phyloP scores from a whole-genome alignment of 345 rosid species.

The Arabidopsis arenosa region DNA sequence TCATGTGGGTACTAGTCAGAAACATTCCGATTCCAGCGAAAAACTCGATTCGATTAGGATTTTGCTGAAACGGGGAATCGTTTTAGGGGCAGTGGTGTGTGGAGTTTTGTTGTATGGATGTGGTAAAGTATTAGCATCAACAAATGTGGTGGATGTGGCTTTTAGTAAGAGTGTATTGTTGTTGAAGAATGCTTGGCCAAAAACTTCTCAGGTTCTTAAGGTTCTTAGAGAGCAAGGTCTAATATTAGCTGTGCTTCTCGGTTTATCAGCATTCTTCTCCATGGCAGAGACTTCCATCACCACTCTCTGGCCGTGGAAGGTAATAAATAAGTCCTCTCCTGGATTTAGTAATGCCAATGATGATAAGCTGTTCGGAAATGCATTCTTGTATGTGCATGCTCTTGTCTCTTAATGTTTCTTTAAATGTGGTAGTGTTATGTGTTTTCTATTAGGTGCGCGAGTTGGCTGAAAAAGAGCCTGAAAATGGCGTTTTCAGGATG shows the following conservation, averaged over 20 bases:
- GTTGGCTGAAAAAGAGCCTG: constrained; percentile 87
- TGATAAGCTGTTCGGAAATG: not conserved
- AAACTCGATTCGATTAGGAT: constrained; percentile 45
- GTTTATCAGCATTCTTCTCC: constrained; percentile 78
- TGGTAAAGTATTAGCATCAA: constrained; percentile 62
- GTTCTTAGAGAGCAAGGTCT: constrained; percentile 78
- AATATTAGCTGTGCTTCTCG: constrained; percentile 64
- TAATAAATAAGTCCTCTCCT: constrained; percentile 6
- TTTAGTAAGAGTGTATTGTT: constrained; percentile 56
- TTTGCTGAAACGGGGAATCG: constrained; percentile 51
- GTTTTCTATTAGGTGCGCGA: constrained; percentile 64
- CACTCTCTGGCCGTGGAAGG: constrained; percentile 92
- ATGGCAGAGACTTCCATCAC: constrained; percentile 93
- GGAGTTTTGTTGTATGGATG: constrained; percentile 60
- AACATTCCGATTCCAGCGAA: constrained; percentile 23
- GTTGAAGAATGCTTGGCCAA: constrained; percentile 69
- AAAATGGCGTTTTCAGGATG: constrained; percentile 81
- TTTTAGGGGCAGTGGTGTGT: constrained; percentile 61
- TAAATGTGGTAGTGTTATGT: not conserved
- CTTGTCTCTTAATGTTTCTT: not conserved
- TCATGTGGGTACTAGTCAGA: not conserved
- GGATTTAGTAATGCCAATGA: not conserved
- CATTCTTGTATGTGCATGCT: not conserved
- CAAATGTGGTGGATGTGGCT: constrained; percentile 60
- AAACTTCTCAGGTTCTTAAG: constrained; percentile 58